phyloP scores from a whole-genome alignment of 176 grass and related monocot species.

The Coix lacrymajobi region DNA sequence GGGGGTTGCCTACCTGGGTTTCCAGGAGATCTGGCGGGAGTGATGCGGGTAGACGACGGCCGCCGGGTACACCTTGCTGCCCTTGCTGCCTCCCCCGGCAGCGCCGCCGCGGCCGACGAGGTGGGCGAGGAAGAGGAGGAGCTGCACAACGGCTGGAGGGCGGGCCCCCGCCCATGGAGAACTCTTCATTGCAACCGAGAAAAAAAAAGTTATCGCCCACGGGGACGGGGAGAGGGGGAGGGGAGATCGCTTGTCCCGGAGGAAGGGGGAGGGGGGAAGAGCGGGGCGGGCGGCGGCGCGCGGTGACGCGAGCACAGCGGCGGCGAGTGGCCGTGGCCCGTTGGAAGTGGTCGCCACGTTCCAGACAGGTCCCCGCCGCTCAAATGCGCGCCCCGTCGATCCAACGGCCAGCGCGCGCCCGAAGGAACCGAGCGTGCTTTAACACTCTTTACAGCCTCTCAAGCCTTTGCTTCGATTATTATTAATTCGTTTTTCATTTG shows the following conservation, averaged over 20 bases:
- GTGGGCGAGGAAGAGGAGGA: not conserved
- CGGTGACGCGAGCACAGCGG: constrained; percentile 12
- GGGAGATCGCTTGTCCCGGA: not conserved
- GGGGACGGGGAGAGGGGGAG: not conserved
- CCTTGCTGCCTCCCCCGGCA: not conserved
- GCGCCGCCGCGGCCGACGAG: not conserved
- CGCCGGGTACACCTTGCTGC: constrained; percentile 36
- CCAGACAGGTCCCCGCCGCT: not conserved
- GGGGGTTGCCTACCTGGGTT: constrained; percentile 48
- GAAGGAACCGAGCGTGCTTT: not conserved
- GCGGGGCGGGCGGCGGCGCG: not conserved
- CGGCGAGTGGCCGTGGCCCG: constrained; percentile 25
- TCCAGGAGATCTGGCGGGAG: constrained; percentile 78
- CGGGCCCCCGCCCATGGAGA: not conserved
- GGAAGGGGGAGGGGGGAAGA: not conserved
- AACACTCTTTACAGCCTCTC: not conserved
- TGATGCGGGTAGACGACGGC: constrained; percentile 51
- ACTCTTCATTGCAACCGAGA: constrained; percentile 4
- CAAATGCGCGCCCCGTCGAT: not conserved
- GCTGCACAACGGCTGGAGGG: not conserved
- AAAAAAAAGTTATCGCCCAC: not conserved
- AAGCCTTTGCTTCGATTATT: not conserved
- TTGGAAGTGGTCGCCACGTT: constrained; percentile 19
- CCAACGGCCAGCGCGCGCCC: not conserved
- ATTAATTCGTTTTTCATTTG: not conserved